Base-by-base conservation (phyloP, 2,329 filamentous ascomycete genomes). In the Amylocarpus encephaloides region DNA sequence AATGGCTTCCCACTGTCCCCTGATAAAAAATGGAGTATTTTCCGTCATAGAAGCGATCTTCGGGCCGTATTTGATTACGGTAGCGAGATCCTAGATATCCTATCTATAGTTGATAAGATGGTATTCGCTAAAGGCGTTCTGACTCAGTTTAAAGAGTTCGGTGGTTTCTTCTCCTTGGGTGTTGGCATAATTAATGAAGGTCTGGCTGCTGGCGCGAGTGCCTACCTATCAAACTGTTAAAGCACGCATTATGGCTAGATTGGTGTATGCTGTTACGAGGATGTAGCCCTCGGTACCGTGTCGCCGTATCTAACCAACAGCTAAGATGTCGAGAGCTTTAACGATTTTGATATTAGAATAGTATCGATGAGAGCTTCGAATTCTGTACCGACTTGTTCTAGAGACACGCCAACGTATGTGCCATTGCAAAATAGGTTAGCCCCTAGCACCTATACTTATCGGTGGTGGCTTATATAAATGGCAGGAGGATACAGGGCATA, bases 191-290 rank as follows among this genome's bases (percentile, higher is more conserved):
- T 59, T 59, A 0, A 80, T 83, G 71, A 83, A 77, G 55, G 83
- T 84, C n/a, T 67, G 63, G 50, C 83, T 77, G 30, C 71, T 70
- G 3, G 75, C 57, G 6, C 70, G 69, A 1, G 71, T 69, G 4
- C 80, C 81, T 0, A 75, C 74, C 78, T 79, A 84, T 5, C 76
- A 75, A 1, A 75, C 72, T 2, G 76, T 71, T 18, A 83, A 74
- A 0, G 80, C 77, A 6, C 81, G 71, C 81, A 85, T 84, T 30
- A 83, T 60, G 1, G 39, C 59, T 1, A 71, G 71, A 53, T 74
- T 75, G 6, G 56, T 55, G 38, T 60, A 62, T 11, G 51, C 54
- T 3, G 56, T 40, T 12, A 62, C 48, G n/a, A 59, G 51, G 35
- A 60, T 61, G 53, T 73, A 71, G 6, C 78, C 73, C 0, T 81